Base-by-base conservation (phyloP, 768 basidiomycete genomes). In the Psilocybe sp. region DNA sequence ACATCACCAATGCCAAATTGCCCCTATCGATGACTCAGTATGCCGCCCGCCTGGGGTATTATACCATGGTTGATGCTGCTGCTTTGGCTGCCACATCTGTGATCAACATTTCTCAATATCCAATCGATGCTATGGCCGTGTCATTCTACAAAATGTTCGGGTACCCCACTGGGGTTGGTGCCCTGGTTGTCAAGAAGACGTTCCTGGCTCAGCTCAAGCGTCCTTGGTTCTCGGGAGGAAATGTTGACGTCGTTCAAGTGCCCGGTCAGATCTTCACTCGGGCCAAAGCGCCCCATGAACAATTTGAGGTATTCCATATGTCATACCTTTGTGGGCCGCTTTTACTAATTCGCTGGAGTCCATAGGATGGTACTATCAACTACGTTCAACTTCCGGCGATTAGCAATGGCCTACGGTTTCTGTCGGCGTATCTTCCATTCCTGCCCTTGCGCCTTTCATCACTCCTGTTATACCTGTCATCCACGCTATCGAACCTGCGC, bases 141-240 rank as follows among this genome's bases (percentile, higher is more conserved):
- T 89, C 86, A 39, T 91, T 92, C 59, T 93, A 93, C 69, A 93
- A 93, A 58, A 91, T 92, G 86, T 89, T 91, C 55, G 90, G 90
- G 32, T 92, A 84, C 57, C 90, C 90, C 10, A 92, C 89, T 0
- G 90, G 90, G 7, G 80, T 92, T 38, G 90, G 91, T 33, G 89
- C 89, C 11, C 73, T 93, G 4, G 65, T 93, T 23, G 84, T 87
- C 39, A 87, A 83, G 63, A 82, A 84, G 59, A 77, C 78, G 8
- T 89, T 90, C 57, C 66, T 90, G 44, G 64, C 64, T 5, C 69
- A 69, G 42, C 70, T 89, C 36, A 73, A 80, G 47, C 79, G 88
- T 7, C 89, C 88, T 0, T 93, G 90, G 90, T 92, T 92, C 63
- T 81, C 89, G 2, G 90, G 90, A 28, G 89, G 89, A 2, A 89